Base-by-base conservation (phyloP, 139 green algal species). In the Coccomyxa sp. region DNA sequence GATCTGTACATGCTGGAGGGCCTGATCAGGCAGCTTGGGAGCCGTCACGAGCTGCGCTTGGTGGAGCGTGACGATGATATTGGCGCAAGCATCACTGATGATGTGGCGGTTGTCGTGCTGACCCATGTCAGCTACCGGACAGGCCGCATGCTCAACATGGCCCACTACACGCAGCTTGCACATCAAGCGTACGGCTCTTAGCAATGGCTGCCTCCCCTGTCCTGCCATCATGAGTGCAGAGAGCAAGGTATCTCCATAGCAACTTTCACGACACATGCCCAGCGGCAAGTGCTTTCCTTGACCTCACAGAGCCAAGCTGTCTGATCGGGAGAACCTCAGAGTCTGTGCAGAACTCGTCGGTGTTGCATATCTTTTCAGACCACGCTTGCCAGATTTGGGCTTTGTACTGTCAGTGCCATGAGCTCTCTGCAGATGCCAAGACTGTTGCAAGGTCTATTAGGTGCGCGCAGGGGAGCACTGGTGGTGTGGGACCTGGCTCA, bases 51-150 rank as follows among this genome's bases (percentile, higher is more conserved):
- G 72, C 72, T 77, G 72, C 38, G 38, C 5, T 29, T 77, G 24
- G 39, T 64, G 24, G 39, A 77, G 38, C 14, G 33, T 12, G 4
- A 12, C 1, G 70, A 40, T 40, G 35, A 31, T 14, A 10, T 71
- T 36, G 24, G 1, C 29, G n/a, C 64, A 2, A 29, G 24, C 2
- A 36, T 36, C 7, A 29, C 12, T 34, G 14, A 10, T 8, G 33
- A 44, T 44, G 72, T 77, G 24, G 72, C 72, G 39, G 72, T 36
- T 22, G 38, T 77, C 16, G 29, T 77, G 72, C 72, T 77, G 39
- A 77, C 39, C 24, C 72, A 77, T 68, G 72, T 77, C 16, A 68
- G 39, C 72, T 77, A 77, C 72, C 39, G 39, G 24, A 40, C 72
- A 12, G 72, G 72, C 6, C 72, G 72, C 72, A 64, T 77, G 72